Evolutionary conservation across 306 rosid genomes (phyloP).

Genomic region (Ceratonia siliqua): DNA sequence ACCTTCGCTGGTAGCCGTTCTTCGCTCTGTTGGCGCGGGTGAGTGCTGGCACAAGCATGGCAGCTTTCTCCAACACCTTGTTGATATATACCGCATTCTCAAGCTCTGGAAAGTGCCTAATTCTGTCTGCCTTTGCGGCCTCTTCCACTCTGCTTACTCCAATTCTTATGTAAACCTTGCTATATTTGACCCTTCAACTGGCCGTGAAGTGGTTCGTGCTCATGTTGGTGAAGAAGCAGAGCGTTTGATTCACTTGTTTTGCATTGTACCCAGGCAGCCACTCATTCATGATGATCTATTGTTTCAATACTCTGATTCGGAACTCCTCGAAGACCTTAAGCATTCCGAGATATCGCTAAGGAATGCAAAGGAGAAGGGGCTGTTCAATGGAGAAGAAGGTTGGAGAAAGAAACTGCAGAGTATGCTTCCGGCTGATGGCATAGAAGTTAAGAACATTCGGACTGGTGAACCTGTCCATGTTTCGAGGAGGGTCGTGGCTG

Average conservation of each 20-base stretch:
- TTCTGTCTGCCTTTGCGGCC: constrained; percentile 73
- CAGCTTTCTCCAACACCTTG: constrained; percentile 76
- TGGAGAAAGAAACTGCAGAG: constrained; percentile 74
- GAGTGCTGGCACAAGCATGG: constrained; percentile 99
- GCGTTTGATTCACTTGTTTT: constrained; percentile 69
- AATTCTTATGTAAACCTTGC: constrained; percentile 93
- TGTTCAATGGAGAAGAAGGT: constrained; percentile 38
- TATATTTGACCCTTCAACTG: constrained; percentile 80
- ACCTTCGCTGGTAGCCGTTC: constrained; percentile 52
- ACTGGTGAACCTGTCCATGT: constrained; percentile 63
- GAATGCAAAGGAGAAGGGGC: constrained; percentile 46
- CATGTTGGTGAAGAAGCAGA: constrained; percentile 72
- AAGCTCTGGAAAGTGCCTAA: constrained; percentile 65
- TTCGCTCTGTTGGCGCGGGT: constrained; percentile 78
- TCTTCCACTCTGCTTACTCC: constrained; percentile 92
- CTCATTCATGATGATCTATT: constrained; percentile 81
- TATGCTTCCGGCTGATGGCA: constrained; percentile 62
- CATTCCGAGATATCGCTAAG: constrained; percentile 42
- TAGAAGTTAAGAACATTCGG: constrained; percentile 62
- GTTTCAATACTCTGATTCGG: constrained; percentile 62
- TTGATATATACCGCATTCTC: constrained; percentile 70
- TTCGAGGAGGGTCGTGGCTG: constrained; percentile 67
- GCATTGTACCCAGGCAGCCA: constrained; percentile 73
- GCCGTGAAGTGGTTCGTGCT: constrained; percentile 58
- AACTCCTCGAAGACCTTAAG: constrained; percentile 60